These are phyloP conservation scores for Oryza nivara DNA, from an alignment of 176 grass and related monocot genomes.

Conservation along the genomic window DNA sequence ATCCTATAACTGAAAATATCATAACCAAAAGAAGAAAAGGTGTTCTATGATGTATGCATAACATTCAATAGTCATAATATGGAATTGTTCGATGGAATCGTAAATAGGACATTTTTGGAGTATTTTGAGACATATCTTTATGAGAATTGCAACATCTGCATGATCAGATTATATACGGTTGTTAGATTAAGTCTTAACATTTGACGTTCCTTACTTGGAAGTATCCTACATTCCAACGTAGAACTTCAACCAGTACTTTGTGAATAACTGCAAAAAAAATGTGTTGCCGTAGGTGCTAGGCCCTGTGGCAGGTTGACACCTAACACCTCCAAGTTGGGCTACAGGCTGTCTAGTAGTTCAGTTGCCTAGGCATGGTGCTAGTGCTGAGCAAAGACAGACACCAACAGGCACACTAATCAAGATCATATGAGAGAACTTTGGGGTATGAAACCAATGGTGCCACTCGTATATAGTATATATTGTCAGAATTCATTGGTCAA, in stretches of 20 bases:
- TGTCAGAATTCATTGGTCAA: background rate
- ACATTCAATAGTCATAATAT: slow-evolving; percentile 5
- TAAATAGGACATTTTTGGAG: background rate
- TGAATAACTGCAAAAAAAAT: background rate
- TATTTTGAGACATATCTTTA: slow-evolving; percentile 11
- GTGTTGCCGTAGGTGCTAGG: background rate
- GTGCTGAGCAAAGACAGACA: background rate
- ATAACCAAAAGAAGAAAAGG: background rate
- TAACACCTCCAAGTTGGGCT: background rate
- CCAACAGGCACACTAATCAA: background rate
- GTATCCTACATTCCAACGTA: background rate
- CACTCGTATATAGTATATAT: background rate
- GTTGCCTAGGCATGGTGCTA: background rate
- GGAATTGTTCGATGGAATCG: background rate
- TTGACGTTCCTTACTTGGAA: background rate
- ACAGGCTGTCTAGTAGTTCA: background rate
- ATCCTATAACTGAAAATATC: background rate
- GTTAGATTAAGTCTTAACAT: background rate
- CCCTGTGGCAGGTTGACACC: background rate
- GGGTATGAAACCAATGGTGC: background rate
- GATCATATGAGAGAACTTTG: background rate
- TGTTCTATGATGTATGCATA: background rate
- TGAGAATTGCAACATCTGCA: background rate
- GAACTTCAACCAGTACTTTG: background rate
- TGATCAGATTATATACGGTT: background rate